phyloP scores from a whole-genome alignment of 176 grass and related monocot genomes.

The Musa itinerans region DNA sequence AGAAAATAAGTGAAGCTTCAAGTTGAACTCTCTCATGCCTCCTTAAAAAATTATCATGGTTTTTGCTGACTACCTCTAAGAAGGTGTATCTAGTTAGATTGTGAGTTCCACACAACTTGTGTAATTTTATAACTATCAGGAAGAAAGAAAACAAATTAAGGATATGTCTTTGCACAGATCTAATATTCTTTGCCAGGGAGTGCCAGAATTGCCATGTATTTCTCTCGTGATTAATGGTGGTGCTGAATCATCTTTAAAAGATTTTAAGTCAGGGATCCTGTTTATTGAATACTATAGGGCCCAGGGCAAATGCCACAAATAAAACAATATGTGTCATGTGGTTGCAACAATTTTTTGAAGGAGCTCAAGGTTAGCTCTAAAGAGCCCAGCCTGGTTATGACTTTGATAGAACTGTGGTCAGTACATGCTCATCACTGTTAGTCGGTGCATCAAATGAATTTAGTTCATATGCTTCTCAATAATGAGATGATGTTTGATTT shows the following conservation, averaged over 20 bases:
- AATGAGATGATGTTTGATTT: no score
- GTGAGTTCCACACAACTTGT: no score
- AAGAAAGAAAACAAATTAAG: no score
- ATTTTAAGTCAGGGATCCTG: background rate
- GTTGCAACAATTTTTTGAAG: background rate
- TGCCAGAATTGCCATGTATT: no score
- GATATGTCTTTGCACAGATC: no score
- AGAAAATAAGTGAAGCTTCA: background rate
- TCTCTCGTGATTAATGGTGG: background rate
- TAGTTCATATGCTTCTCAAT: background rate
- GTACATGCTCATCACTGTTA: background rate
- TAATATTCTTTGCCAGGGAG: no score
- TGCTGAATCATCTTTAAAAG: background rate
- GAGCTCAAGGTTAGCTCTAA: no score
- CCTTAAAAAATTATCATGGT: background rate
- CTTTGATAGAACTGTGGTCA: background rate
- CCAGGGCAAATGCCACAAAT: background rate
- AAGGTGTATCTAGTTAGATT: background rate
- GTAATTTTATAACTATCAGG: no score
- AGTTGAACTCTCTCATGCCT: background rate
- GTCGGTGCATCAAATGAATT: background rate
- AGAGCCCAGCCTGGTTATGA: background rate
- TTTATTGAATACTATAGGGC: background rate
- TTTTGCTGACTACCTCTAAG: background rate
- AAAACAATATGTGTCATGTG: background rate